A percentile compares a stretch with the other conserved stretches of the same genome.
Conservation (phyloP, 2,329 filamentous ascomycete genomes). For the Phialophora tarda region DNA sequence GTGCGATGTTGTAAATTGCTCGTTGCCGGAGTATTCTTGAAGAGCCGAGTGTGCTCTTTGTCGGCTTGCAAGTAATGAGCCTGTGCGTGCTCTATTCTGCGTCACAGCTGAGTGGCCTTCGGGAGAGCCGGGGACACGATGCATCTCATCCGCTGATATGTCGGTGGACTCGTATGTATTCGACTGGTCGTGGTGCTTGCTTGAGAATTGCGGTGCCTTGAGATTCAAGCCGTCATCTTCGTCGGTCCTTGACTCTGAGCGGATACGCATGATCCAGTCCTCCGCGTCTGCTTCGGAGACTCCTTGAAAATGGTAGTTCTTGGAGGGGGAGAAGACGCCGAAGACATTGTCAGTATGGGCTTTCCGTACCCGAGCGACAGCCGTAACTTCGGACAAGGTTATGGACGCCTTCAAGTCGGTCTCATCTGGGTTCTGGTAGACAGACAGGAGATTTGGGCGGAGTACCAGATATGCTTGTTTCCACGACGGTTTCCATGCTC, state of each 20-base stretch:
- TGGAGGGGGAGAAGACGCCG: constrained; percentile 86
- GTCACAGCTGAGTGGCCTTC: constrained; percentile 38
- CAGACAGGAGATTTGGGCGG: constrained; percentile 84
- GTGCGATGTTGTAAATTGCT: constrained; percentile 71
- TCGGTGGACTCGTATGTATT: constrained; percentile 48
- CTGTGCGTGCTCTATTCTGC: constrained; percentile 25
- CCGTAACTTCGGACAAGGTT: constrained; percentile 85
- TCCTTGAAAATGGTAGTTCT: constrained; percentile 90
- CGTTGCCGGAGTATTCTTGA: constrained; percentile 67
- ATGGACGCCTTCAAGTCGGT: constrained; percentile 88
- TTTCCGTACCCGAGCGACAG: constrained; percentile 86
- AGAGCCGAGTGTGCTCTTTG: constrained; percentile 43
- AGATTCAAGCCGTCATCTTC: constrained; percentile 87
- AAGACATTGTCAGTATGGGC: constrained; percentile 86
- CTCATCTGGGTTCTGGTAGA: constrained; percentile 92
- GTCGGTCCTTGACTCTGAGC: constrained; percentile 79
- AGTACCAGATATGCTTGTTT: constrained; percentile 88
- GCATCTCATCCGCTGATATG: constrained; percentile 49
- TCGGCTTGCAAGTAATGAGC: constrained; percentile 21
- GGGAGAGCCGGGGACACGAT: constrained; percentile 45
- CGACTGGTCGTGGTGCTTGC: constrained; percentile 43
- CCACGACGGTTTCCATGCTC: constrained; percentile 72
- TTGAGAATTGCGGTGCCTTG: constrained; percentile 31
- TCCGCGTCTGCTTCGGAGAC: constrained; percentile 73
- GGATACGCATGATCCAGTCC: constrained; percentile 84